Percentiles rank a stretch among this genome's conserved stretches.
Evolutionary conservation across 2,329 filamentous ascomycete species (phyloP).

Genomic region (Fusarium kyushuense): DNA sequence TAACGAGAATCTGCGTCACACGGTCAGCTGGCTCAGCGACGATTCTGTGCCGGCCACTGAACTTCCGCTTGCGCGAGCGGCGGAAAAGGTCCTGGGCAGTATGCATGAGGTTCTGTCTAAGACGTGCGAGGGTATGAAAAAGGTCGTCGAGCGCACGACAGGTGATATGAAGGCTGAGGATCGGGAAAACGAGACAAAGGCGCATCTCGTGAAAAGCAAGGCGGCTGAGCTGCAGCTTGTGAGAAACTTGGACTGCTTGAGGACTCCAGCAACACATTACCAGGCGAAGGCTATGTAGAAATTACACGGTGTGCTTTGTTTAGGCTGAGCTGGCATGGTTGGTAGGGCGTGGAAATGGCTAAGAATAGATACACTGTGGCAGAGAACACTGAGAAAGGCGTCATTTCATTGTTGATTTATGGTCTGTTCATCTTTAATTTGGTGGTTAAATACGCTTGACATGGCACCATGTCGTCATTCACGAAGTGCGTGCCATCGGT

Average conservation of each 20-base stretch:
- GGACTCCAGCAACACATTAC: constrained; percentile 74
- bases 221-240: constrained; percentile 91
- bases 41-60: constrained; percentile 77
- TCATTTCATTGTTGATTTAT: constrained; percentile 2
- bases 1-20: constrained; percentile 61
- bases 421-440: constrained; percentile 1
- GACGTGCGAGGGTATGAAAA: constrained; percentile 74
- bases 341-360: constrained; percentile 15
- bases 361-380: constrained; percentile 35
- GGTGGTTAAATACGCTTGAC: background rate
- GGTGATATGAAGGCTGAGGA: constrained; percentile 59
- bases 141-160: constrained; percentile 59
- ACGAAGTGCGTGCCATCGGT: too few relatives aligned
- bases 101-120: constrained; percentile 88
- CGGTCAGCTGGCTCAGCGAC: constrained; percentile 78
- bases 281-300: constrained; percentile 64
- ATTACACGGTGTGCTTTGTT: background rate
- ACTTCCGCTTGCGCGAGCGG: constrained; percentile 84
- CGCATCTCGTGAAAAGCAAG: constrained; percentile 78
- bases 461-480: too few relatives aligned
- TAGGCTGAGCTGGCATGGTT: background rate
- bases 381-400: constrained; percentile 17
- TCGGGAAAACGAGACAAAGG: constrained; percentile 64
- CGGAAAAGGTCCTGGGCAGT: constrained; percentile 87
- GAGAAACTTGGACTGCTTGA: constrained; percentile 76